A percentile compares a stretch with the other conserved stretches of the same genome.
Evolutionary conservation across 2,329 filamentous ascomycete genomes (phyloP).

Genomic region (Penicillium corylophilum): DNA sequence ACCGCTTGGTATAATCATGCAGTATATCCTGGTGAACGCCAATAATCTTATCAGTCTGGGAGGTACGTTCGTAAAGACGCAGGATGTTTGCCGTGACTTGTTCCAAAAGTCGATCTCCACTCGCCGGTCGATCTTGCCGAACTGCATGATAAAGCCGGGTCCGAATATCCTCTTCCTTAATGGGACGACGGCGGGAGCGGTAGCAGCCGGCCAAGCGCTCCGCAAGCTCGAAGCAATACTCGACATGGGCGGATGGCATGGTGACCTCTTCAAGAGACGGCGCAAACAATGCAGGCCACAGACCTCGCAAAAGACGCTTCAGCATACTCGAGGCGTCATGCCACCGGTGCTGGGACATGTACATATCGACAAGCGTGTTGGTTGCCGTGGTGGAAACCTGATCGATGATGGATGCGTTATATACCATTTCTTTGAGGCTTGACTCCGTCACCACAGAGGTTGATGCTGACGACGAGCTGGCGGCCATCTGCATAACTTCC

Average conservation of each 20-base stretch:
- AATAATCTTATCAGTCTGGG: neutral
- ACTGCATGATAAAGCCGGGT: neutral
- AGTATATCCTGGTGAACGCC: neutral
- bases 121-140: neutral
- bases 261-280: neutral
- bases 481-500: neutral
- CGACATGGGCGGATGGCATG: neutral
- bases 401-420: neutral
- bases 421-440: neutral
- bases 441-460: neutral
- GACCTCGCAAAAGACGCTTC: neutral
- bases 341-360: neutral
- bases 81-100: neutral
- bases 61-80: neutral
- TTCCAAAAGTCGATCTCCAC: neutral
- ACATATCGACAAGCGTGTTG: neutral
- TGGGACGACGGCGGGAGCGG: neutral
- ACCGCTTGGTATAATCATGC: neutral
- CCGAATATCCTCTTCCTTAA: neutral
- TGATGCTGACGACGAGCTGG: neutral
- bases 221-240: neutral
- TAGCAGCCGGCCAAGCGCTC: neutral
- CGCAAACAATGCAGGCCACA: neutral
- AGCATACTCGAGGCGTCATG: neutral
- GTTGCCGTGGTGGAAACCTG: neutral